These are phyloP conservation scores for Phyllosticta paracitricarpa DNA, from an alignment of 2,329 filamentous ascomycete genomes.

Conservation along the genomic window DNA sequence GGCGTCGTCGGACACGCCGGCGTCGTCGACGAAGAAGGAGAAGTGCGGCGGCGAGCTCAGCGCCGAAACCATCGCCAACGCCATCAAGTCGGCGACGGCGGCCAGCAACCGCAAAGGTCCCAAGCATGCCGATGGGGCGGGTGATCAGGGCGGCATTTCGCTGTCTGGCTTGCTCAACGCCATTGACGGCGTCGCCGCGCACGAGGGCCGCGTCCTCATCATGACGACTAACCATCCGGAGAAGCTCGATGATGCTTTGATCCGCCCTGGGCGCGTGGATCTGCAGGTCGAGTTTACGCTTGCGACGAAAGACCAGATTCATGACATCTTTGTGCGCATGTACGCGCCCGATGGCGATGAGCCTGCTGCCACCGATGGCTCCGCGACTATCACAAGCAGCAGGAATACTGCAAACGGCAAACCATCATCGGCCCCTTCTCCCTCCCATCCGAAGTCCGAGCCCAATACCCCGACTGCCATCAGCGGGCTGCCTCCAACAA, in stretches of 20 bases:
- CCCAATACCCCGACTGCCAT: neutral
- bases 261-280: conserved; percentile 64
- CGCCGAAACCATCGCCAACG: conserved; percentile 12
- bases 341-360: conserved; percentile 16
- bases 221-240: conserved; percentile 76
- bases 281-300: conserved; percentile 52
- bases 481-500: neutral
- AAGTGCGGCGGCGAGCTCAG: conserved; percentile 12
- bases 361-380: neutral
- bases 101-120: conserved; percentile 3
- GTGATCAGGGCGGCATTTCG: conserved; percentile 47
- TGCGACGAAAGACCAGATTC: conserved; percentile 31
- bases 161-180: conserved; percentile 73
- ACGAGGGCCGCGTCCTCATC: conserved; percentile 68
- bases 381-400: neutral
- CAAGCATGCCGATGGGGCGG: conserved; percentile 12
- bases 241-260: conserved; percentile 61
- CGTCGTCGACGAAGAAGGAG: neutral
- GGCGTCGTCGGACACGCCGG: conserved; percentile 13
- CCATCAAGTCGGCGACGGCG: conserved; percentile 10
- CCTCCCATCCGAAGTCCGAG: neutral
- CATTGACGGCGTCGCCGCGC: conserved; percentile 71
- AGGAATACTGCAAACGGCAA: neutral
- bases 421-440: neutral
- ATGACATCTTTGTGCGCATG: conserved; percentile 35